These are phyloP conservation scores for Ehretia macrophylla DNA, from an alignment of 257 asterid genomes.

Conservation along the genomic window DNA sequence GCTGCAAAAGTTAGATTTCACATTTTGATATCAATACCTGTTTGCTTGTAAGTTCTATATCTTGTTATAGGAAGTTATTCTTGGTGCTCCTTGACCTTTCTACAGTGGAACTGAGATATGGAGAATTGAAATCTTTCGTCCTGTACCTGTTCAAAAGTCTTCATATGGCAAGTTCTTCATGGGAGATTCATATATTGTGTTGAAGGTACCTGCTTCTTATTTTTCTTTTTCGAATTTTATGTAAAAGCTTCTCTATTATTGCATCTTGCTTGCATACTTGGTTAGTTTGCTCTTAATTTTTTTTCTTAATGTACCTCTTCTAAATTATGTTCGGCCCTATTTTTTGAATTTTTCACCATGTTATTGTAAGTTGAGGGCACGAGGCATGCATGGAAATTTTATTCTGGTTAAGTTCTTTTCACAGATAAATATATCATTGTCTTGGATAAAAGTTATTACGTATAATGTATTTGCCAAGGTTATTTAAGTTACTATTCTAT, in stretches of 20 bases:
- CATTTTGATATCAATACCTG: background rate
- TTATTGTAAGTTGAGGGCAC: too few species aligned
- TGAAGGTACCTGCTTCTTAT: conserved; percentile 51
- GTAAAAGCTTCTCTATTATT: conserved; percentile 1
- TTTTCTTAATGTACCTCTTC: background rate
- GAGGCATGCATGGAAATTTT: too few species aligned
- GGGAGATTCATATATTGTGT: conserved; percentile 79
- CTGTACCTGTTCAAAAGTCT: conserved; percentile 63
- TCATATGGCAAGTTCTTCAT: conserved; percentile 76
- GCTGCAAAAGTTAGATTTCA: background rate
- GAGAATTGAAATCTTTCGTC: conserved; percentile 81
- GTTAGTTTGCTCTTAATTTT: background rate
- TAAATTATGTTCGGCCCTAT: background rate
- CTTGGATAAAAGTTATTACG: too few species aligned
- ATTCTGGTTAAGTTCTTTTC: too few species aligned
- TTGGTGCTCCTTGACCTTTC: conserved; percentile 50
- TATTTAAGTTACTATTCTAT: too few species aligned
- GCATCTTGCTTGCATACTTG: conserved; percentile 1
- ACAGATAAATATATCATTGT: too few species aligned
- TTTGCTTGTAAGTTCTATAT: conserved; percentile 8
- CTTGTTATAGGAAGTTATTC: conserved; percentile 7
- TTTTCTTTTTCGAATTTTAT: conserved; percentile 4
- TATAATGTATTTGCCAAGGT: too few species aligned
- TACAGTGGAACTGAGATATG: conserved; percentile 86
- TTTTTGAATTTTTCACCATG: too few species aligned